Percentiles rank a stretch among this genome's conserved stretches.
phyloP scores from a whole-genome alignment of 148 eudicot genomes.

The Camellia japonica region DNA sequence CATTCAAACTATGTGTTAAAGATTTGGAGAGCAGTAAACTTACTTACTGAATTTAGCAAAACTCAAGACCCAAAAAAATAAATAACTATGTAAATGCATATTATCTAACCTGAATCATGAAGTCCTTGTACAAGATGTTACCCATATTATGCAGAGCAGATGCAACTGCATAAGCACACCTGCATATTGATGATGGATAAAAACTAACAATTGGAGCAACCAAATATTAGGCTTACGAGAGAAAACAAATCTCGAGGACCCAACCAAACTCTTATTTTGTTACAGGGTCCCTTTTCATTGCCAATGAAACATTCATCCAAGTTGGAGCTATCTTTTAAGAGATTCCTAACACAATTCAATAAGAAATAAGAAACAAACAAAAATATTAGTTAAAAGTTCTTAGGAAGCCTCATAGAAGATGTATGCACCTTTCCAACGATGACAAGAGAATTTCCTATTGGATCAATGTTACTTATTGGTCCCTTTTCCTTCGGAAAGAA shows the following conservation, averaged over 20 bases:
- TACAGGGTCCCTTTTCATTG: constrained; percentile 91
- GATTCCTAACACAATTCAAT: constrained; percentile 46
- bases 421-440: constrained; percentile 75
- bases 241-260: constrained; percentile 59
- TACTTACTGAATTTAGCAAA: too few species aligned
- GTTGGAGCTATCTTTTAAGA: constrained; percentile 86
- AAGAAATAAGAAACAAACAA: background rate
- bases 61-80: too few species aligned
- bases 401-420: background rate
- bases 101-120: constrained; percentile 86
- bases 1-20: too few species aligned
- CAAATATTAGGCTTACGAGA: background rate
- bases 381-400: background rate
- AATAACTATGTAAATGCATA: too few species aligned
- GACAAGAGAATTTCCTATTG: constrained; percentile 97
- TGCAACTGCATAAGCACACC: constrained; percentile 97
- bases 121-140: constrained; percentile 90
- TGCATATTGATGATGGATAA: constrained; percentile 23
- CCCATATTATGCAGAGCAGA: constrained; percentile 87
- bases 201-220: background rate
- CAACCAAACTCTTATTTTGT: constrained; percentile 94
- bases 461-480: constrained; percentile 78
- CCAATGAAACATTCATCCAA: constrained; percentile 96
- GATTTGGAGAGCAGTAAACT: too few species aligned
- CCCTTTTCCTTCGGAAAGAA: constrained; percentile 83